A percentile compares a stretch with the other conserved stretches of the same genome.
These are phyloP conservation scores for Lagerstroemia speciosa DNA, from an alignment of 345 rosid genomes.

Conservation along the genomic window DNA sequence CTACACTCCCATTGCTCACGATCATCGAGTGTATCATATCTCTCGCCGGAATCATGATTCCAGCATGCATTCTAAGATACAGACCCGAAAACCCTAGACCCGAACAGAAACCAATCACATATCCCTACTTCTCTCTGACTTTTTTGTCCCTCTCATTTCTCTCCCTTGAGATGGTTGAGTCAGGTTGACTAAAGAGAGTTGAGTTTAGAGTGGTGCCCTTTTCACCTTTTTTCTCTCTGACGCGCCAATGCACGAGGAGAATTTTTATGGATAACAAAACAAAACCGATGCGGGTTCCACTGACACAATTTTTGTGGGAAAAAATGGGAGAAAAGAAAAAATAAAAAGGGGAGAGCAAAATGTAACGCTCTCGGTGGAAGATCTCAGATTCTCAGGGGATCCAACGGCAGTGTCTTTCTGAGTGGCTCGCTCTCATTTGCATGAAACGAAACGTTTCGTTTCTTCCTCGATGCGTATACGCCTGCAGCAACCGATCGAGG, in stretches of 20 bases:
- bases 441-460: not conserved
- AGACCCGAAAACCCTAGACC: slow-evolving; percentile 20
- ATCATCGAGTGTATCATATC: slow-evolving; percentile 45
- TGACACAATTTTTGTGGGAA: not conserved
- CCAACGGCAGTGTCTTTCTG: not conserved
- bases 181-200: slow-evolving; percentile 11
- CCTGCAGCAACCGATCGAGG: not conserved
- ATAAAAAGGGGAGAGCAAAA: not conserved
- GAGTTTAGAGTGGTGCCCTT: not conserved
- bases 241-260: not conserved
- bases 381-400: not conserved
- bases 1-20: slow-evolving; percentile 25
- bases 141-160: not conserved
- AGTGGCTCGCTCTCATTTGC: not conserved
- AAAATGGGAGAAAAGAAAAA: not conserved
- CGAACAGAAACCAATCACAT: slow-evolving; percentile 9
- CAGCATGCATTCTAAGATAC: slow-evolving; percentile 37
- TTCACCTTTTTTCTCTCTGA: not conserved
- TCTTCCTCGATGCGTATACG: not conserved
- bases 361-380: not conserved
- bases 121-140: not conserved
- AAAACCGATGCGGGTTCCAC: not conserved
- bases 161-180: not conserved
- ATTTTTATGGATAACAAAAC: not conserved
- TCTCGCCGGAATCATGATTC: slow-evolving; percentile 53